Evolutionary conservation across 2,329 filamentous ascomycete species (phyloP), one percentile per base, ranked within the genome.

Genomic region (Cryphonectria carpinicola): DNA sequence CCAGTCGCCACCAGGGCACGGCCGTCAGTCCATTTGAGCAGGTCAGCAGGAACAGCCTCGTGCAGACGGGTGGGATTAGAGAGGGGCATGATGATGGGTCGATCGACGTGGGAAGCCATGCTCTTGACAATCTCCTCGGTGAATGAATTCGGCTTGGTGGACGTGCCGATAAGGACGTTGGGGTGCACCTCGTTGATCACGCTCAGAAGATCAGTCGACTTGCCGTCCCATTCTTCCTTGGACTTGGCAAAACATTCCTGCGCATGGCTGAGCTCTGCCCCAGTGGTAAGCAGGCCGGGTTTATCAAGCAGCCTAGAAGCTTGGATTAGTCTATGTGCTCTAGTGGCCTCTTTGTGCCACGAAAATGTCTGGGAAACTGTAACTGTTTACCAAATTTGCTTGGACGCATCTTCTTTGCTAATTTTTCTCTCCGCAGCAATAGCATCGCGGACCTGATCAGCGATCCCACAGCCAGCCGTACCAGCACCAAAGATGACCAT

Each of bases 51-150:
- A 10, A 90, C 87, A 1, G 93, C 94, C 80, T 97, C 94, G 78
- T 97, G 93, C 0, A 97, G 87, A 1, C 88, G 85, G 0, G 94
- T 97, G 0, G 94, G 94, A 79, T 97, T 97, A 2, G 92, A 95
- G 1, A 97, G 86, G 0, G 94, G 94, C 72, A 97, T 89, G 70
- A 94, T 86, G 68, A 93, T 89, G n/a, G 94, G 94, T 0, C 91
- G 86, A 0, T 91, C 85, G 3, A 92, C 88, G 75, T 94, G 88
- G 49, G 86, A 84, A 1, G 91, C 89, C 93, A 97, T 97, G 75
- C 92, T 92, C 62, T 86, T 84, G 14, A 97, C 84, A 39, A 94
- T 82, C 2, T 93, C 87, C 74, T 94, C 84, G 0, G 92, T 95
- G 80, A 97, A 97, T 0, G 93, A 83, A 2, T 88, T 88, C 0